phyloP scores from a whole-genome alignment of 306 rosid species.

The Sesbania bispinosa region DNA sequence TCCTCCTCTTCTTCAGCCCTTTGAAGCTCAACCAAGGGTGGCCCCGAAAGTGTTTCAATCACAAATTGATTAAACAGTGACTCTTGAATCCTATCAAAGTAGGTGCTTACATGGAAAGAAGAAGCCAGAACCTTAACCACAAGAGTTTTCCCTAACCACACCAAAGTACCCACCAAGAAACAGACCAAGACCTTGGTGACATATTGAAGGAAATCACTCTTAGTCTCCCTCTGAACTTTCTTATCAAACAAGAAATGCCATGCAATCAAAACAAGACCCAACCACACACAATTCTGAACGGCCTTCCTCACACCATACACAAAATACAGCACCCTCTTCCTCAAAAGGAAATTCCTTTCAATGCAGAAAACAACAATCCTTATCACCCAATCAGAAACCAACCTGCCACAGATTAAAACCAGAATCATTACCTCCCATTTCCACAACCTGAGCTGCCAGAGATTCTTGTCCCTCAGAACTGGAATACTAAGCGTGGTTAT shows the following conservation, averaged over 20 bases:
- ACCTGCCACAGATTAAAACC: slow-evolving; percentile 72
- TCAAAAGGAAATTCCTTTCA: slow-evolving; percentile 71
- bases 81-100: slow-evolving; percentile 86
- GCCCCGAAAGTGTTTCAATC: slow-evolving; percentile 79
- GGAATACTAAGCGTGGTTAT: slow-evolving; percentile 45
- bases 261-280: slow-evolving; percentile 71
- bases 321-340: slow-evolving; percentile 74
- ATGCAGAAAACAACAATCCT: slow-evolving; percentile 53
- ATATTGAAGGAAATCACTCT: slow-evolving; percentile 23
- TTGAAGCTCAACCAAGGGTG: slow-evolving; percentile 54
- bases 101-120: slow-evolving; percentile 76
- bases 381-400: slow-evolving; percentile 82
- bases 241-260: slow-evolving; percentile 72
- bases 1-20: slow-evolving; percentile 71
- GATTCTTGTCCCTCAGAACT: slow-evolving; percentile 27
- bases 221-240: slow-evolving; percentile 63
- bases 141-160: slow-evolving; percentile 76
- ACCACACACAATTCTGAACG: slow-evolving; percentile 77
- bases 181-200: slow-evolving; percentile 62
- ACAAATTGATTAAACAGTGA: slow-evolving; percentile 75
- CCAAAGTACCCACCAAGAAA: slow-evolving; percentile 59
- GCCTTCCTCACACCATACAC: slow-evolving; percentile 75
- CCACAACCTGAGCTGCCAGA: slow-evolving; percentile 69
- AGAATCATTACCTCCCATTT: slow-evolving; percentile 80
- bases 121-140: slow-evolving; percentile 79